phyloP scores from a whole-genome alignment of 352 stramenopile species.

The Thraustotheca clavata region DNA sequence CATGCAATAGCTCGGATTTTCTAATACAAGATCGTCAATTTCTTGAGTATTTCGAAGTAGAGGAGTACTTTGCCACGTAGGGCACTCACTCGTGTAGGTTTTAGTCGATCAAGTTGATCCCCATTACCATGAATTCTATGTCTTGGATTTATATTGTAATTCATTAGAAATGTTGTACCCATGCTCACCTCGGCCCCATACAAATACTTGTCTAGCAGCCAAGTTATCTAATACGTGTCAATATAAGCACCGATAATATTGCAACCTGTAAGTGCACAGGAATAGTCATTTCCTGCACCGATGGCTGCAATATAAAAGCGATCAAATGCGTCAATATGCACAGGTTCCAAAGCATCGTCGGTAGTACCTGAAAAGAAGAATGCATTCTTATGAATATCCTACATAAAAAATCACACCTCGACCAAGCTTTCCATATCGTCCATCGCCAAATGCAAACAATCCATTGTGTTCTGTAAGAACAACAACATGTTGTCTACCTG shows the following conservation, averaged over 20 bases:
- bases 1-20: constrained; percentile 55
- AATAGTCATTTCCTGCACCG: constrained; percentile 59
- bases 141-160: background rate
- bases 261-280: constrained; percentile 39
- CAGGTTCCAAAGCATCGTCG: constrained; percentile 30
- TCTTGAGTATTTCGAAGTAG: background rate
- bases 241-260: background rate
- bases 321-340: constrained; percentile 36
- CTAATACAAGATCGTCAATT: constrained; percentile 24
- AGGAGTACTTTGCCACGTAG: constrained; percentile 45
- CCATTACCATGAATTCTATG: constrained; percentile 57
- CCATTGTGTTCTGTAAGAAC: constrained; percentile 60
- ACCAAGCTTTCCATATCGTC: constrained; percentile 51
- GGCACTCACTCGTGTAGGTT: constrained; percentile 59
- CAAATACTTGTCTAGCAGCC: constrained; percentile 71
- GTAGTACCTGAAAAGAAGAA: constrained; percentile 31
- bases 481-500: constrained; percentile 52
- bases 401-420: constrained; percentile 29
- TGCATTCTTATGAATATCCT: background rate
- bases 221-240: constrained; percentile 31
- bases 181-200: constrained; percentile 54
- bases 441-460: constrained; percentile 61
- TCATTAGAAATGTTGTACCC: constrained; percentile 30
- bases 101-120: constrained; percentile 37
- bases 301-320: constrained; percentile 48